A percentile compares a stretch with the other conserved stretches of the same genome.
Evolutionary conservation across 2,329 filamentous ascomycete species (phyloP).

Genomic region (Ceratocystis destructans): DNA sequence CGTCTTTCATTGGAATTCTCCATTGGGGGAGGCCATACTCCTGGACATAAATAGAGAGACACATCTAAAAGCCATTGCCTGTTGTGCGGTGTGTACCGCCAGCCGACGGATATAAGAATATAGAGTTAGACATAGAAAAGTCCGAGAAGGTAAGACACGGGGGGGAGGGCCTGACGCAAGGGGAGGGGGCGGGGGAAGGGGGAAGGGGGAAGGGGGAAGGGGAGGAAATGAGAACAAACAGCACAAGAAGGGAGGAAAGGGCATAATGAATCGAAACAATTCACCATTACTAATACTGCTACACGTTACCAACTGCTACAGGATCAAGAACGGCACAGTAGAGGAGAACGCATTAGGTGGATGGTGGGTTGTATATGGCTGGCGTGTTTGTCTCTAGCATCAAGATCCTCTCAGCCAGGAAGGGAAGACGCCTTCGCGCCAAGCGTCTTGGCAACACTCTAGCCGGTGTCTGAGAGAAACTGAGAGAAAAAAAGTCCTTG

Average conservation of each 20-base stretch:
- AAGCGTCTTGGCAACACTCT: background rate
- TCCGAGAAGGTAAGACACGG: background rate
- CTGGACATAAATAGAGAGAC: no score
- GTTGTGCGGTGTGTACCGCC: background rate
- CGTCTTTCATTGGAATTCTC: no score
- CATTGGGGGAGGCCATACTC: no score
- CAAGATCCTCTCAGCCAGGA: background rate
- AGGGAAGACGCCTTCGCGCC: background rate
- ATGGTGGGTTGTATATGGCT: background rate
- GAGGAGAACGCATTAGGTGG: background rate
- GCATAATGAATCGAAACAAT: no score
- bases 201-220: background rate
- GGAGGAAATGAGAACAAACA: background rate
- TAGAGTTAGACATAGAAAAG: background rate
- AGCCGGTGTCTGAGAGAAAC: background rate
- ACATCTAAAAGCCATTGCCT: background rate
- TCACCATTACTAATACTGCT: no score
- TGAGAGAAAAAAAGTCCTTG: background rate
- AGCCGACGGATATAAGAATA: background rate
- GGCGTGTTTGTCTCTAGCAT: background rate
- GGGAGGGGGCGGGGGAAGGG: background rate
- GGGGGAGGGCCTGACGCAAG: no score
- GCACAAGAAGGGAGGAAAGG: background rate
- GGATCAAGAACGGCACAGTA: background rate
- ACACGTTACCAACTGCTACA: no score